Conservation (phyloP, 2,329 filamentous ascomycete species). For the Colletotrichum paranaense region DNA sequence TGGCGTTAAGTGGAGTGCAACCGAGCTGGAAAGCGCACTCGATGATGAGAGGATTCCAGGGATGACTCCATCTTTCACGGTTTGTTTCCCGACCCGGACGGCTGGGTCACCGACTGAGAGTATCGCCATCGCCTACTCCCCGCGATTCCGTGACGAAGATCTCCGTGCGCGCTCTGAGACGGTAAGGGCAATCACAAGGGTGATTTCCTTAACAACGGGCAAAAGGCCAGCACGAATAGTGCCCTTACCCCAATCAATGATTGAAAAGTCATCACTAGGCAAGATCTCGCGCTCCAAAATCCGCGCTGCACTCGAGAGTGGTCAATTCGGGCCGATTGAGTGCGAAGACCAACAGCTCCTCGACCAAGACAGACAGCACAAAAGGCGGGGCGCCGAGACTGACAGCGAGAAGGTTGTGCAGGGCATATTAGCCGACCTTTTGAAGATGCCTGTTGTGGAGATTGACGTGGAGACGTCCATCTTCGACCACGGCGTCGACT, state of each 20-base stretch:
- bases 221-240: conserved; percentile 23
- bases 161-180: conserved; percentile 39
- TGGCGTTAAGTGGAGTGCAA: conserved; percentile 53
- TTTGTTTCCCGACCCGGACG: conserved; percentile 51
- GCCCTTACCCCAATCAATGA: conserved; percentile 11
- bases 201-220: conserved; percentile 16
- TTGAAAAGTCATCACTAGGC: conserved; percentile 17
- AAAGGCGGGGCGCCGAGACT: conserved; percentile 37
- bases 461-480: conserved; percentile 41
- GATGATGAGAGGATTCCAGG: conserved; percentile 45
- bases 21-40: conserved; percentile 52
- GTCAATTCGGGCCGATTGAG: conserved; percentile 40
- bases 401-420: conserved; percentile 37
- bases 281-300: conserved; percentile 54
- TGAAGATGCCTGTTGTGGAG: conserved; percentile 28
- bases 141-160: conserved; percentile 41
- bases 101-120: conserved; percentile 47
- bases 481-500: conserved; percentile 49
- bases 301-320: conserved; percentile 45
- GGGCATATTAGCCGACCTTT: conserved; percentile 36
- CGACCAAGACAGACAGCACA: conserved; percentile 35
- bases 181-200: conserved; percentile 21
- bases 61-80: conserved; percentile 42
- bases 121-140: conserved; percentile 52
- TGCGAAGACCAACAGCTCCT: conserved; percentile 27